Percentiles rank a stretch among this genome's conserved stretches.
Evolutionary conservation across 148 eudicot species (phyloP).

Genomic region (Camellia lanceoleosa): DNA sequence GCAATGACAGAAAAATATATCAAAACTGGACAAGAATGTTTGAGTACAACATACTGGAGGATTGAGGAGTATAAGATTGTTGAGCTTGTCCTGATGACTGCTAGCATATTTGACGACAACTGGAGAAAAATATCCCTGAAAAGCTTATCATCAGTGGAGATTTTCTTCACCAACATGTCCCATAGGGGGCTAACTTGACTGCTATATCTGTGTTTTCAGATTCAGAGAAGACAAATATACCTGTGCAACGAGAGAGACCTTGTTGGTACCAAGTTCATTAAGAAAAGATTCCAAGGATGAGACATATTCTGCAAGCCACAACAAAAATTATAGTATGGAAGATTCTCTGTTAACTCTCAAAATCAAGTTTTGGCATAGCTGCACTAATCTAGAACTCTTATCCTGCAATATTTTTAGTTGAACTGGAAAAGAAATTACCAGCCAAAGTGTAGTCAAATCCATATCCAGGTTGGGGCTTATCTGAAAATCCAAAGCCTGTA

Average conservation of each 20-base stretch:
- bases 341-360: not conserved
- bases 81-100: conserved; percentile 74
- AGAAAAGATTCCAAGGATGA: conserved; percentile 74
- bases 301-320: conserved; percentile 62
- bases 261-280: conserved; percentile 51
- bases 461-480: conserved; percentile 84
- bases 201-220: not conserved
- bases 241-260: conserved; percentile 86
- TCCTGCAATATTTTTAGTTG: not conserved
- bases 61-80: conserved; percentile 78
- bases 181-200: not conserved
- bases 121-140: conserved; percentile 91
- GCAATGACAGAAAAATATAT: not conserved
- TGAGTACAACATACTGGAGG: conserved; percentile 68
- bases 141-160: conserved; percentile 5
- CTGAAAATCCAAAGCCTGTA: conserved; percentile 97
- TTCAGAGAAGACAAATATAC: conserved; percentile 28
- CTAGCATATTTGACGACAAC: conserved; percentile 83
- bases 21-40: not conserved
- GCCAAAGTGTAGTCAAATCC: conserved; percentile 95
- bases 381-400: not conserved
- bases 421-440: conserved; percentile 35
- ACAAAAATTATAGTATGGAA: not conserved
- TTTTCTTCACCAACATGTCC: not conserved
- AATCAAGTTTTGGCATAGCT: not conserved